phyloP scores from a whole-genome alignment of 306 rosid genomes.

The Argentina anserina region DNA sequence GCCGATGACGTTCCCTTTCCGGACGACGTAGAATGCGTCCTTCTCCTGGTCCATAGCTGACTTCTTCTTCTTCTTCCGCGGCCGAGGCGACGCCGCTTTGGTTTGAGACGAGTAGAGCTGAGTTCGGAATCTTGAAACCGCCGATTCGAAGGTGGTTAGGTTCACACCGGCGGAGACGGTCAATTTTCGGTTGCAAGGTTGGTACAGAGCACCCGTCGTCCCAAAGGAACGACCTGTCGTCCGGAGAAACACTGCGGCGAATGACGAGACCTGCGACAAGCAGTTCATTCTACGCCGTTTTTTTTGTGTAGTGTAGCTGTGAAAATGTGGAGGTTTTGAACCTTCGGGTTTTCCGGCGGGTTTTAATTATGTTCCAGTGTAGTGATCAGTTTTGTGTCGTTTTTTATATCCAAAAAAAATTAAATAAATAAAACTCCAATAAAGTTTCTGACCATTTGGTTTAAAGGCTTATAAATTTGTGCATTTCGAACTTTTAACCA shows the following conservation, averaged over 20 bases:
- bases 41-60: conserved; percentile 55
- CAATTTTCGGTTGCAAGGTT: conserved; percentile 30
- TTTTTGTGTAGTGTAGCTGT: not conserved
- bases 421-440: no score
- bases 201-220: conserved; percentile 19
- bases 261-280: conserved; percentile 48
- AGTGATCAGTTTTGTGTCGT: no score
- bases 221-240: conserved; percentile 31
- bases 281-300: conserved; percentile 50
- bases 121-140: conserved; percentile 27
- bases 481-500: no score
- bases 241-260: conserved; percentile 41
- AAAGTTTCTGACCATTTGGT: no score
- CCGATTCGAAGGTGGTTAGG: conserved; percentile 29
- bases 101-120: conserved; percentile 55
- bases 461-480: no score
- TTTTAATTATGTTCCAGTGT: not conserved
- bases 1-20: conserved; percentile 83
- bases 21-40: conserved; percentile 66
- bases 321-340: not conserved
- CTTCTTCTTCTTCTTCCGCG: conserved; percentile 39
- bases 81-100: conserved; percentile 23
- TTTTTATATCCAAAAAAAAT: no score
- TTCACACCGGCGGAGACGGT: conserved; percentile 6
- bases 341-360: not conserved